phyloP scores from a whole-genome alignment of 1,139 yeast genomes.

The Blastobotrys illinoisensis region DNA sequence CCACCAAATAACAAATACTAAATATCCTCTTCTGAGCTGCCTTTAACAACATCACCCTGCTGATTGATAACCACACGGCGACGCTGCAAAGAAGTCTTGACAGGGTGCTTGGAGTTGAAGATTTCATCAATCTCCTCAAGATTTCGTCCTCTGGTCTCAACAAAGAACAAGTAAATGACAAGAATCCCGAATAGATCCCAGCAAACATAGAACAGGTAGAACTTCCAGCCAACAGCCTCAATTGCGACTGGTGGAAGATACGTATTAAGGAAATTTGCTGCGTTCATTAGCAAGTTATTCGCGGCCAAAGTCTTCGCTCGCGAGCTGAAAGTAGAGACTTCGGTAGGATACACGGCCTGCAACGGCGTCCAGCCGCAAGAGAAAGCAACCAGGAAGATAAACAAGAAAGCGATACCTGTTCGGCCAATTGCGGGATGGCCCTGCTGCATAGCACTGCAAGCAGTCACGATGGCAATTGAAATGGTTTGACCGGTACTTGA shows the following conservation, averaged over 20 bases:
- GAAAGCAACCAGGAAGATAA: neutral
- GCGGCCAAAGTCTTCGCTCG: slow-evolving; percentile 29
- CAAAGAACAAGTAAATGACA: slow-evolving; percentile 37
- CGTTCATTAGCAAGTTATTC: slow-evolving; percentile 8
- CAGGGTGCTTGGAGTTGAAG: slow-evolving; percentile 27
- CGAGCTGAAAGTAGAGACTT: neutral
- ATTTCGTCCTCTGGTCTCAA: slow-evolving; percentile 42
- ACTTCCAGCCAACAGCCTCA: slow-evolving; percentile 53
- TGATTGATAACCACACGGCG: neutral
- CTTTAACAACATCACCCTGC: neutral
- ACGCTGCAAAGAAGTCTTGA: slow-evolving; percentile 11
- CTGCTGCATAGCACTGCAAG: neutral
- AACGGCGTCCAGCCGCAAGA: neutral
- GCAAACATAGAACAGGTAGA: slow-evolving; percentile 44
- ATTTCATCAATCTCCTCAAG: slow-evolving; percentile 44
- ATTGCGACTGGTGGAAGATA: slow-evolving; percentile 55
- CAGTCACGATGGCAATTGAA: neutral
- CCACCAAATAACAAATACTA: no score
- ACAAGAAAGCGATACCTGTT: neutral
- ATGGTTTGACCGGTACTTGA: neutral
- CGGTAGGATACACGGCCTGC: neutral
- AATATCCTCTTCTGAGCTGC: neutral
- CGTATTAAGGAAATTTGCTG: slow-evolving; percentile 35
- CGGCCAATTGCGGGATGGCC: neutral
- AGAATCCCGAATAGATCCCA: slow-evolving; percentile 18